Base-by-base conservation (phyloP, 495 filamentous ascomycete genomes). In the Penicillium paradoxum region DNA sequence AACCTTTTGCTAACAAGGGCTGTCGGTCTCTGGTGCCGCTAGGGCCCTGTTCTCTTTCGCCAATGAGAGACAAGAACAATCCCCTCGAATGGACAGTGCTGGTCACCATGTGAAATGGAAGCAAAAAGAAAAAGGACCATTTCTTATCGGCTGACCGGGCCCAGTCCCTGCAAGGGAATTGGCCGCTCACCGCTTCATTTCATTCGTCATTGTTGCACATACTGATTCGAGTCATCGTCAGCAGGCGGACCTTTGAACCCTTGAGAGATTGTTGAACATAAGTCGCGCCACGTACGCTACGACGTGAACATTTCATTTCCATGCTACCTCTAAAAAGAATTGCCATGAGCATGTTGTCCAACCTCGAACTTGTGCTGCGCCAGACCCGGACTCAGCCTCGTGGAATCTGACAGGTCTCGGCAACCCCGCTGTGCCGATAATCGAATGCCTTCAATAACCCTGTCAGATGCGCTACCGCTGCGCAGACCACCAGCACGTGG, bases 401-500 rank as follows among this genome's bases (percentile, higher is more conserved):
- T 62, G 54, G 58, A 52, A 62, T 64, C 54, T 64, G 53, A 66
- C 73, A 77, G 40, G 45, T 53, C 41, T 69, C 73, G 56, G 73
- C 70, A 56, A 57, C 61, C 41, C 73, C 73, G 56, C 71, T 73
- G 57, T 77, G 74, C 59, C 73, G 67, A 65, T 80, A 73, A 62
- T 85, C 78, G 59, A 83, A 82, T 24, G 82, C 83, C 45, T 69
- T 66, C 49, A 84, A 55, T 17, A 85, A 66, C 32, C 81, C 83
- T 25, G 75, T 71, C 56, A 85, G 65, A 66, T 86, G 83, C 45
- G 79, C 68, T 22, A 76, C 59, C 8, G 78, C 80, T 6, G 81
- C 83, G 45, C 79, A 69, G n/a, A 85, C 76, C 11, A 84, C 81
- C 11, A 86, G 62, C 45, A 84, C 69, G 67, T 86, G 83, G 63